phyloP scores from a whole-genome alignment of 768 basidiomycete species.

The Termitomyces eurrhizus region DNA sequence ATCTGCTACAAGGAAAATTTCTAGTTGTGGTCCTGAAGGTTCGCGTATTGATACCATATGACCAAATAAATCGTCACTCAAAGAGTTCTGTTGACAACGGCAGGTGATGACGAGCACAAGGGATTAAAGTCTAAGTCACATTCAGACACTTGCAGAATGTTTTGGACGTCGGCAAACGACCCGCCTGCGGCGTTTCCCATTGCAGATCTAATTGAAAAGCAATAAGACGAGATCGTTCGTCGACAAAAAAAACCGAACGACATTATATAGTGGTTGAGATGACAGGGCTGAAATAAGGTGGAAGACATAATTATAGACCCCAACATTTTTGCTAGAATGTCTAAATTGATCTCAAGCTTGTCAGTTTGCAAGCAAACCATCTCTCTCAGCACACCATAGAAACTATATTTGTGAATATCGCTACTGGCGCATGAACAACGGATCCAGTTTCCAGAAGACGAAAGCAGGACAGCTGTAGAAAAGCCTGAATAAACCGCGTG shows the following conservation, averaged over 20 bases:
- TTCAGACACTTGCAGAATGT: not conserved
- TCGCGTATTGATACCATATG: not conserved
- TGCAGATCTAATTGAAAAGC: not conserved
- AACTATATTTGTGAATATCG: not conserved
- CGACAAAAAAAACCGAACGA: not conserved
- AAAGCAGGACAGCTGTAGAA: not conserved
- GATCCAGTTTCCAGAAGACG: too few relatives aligned
- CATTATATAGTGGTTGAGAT: not conserved
- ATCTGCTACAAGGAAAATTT: not conserved
- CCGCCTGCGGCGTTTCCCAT: constrained; percentile 14
- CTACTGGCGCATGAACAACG: not conserved
- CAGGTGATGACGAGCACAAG: not conserved
- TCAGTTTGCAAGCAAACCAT: not conserved
- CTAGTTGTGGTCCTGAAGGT: not conserved
- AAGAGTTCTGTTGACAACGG: not conserved
- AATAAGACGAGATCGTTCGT: too few relatives aligned
- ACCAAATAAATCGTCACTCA: not conserved
- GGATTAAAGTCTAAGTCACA: not conserved
- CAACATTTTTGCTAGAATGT: not conserved
- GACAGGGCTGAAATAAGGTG: constrained; percentile 11
- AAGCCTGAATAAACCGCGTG: not conserved
- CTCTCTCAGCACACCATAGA: not conserved
- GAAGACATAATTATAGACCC: constrained; percentile 8
- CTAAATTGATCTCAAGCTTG: not conserved
- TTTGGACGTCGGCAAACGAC: not conserved